Conservation (phyloP, 331 rosid species). For the Arachis monticola region DNA sequence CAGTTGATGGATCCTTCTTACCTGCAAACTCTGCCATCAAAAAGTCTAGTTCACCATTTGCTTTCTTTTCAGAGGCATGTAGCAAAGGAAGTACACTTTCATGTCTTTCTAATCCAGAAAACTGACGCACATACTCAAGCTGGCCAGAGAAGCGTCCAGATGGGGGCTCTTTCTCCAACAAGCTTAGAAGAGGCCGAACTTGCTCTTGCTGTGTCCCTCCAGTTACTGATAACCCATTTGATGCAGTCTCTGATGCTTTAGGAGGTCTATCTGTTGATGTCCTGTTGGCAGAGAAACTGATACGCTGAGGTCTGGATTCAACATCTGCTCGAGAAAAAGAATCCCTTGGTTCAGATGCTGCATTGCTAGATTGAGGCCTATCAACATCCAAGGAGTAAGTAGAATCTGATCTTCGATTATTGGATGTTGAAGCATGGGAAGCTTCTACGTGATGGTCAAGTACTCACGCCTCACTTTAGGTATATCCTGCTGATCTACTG, state of each 20-base stretch:
- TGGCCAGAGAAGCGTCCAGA: slow-evolving; percentile 96
- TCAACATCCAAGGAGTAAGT: slow-evolving; percentile 69
- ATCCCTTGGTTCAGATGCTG: slow-evolving; percentile 66
- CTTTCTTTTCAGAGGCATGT: slow-evolving; percentile 90
- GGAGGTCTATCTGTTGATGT: slow-evolving; percentile 76
- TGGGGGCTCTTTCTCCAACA: slow-evolving; percentile 96
- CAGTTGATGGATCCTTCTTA: slow-evolving; percentile 42
- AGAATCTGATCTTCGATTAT: slow-evolving; percentile 77
- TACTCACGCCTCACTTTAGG: slow-evolving; percentile 67
- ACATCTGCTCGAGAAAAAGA: slow-evolving; percentile 66
- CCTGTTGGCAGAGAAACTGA: slow-evolving; percentile 61
- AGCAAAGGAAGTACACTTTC: slow-evolving; percentile 94
- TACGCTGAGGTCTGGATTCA: slow-evolving; percentile 74
- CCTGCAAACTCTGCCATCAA: slow-evolving; percentile 99
- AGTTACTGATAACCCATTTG: slow-evolving; percentile 66
- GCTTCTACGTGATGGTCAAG: slow-evolving; percentile 77
- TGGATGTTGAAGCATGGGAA: slow-evolving; percentile 79
- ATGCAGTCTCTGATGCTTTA: slow-evolving; percentile 68
- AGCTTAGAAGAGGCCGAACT: slow-evolving; percentile 96
- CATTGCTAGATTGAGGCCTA: slow-evolving; percentile 73
- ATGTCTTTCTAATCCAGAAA: slow-evolving; percentile 93
- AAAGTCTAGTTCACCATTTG: slow-evolving; percentile 92
- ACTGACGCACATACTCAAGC: slow-evolving; percentile 91
- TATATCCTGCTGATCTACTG: slow-evolving; percentile 69
- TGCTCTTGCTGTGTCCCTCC: slow-evolving; percentile 75